Evolutionary conservation across 2,329 filamentous ascomycete genomes (phyloP).

Genomic region (Claviceps quebecensis): DNA sequence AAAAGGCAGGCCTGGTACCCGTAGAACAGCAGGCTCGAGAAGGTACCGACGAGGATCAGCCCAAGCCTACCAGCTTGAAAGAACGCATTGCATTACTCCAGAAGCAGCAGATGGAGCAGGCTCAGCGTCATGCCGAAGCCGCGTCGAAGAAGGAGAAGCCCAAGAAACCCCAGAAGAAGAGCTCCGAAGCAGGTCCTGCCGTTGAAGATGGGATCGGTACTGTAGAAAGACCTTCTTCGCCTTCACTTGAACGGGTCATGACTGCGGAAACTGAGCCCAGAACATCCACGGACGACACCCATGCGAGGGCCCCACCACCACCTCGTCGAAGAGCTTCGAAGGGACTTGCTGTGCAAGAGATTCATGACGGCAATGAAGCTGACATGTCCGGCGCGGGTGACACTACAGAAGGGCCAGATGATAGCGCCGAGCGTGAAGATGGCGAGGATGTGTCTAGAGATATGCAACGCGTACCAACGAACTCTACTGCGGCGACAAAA

Average conservation of each 20-base stretch:
- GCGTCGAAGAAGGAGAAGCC: constrained; percentile 76
- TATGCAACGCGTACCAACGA: constrained; percentile 22
- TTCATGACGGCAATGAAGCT: constrained; percentile 48
- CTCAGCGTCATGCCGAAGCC: constrained; percentile 65
- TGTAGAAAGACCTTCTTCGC: constrained; percentile 17
- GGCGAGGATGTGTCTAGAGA: constrained; percentile 44
- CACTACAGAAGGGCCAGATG: constrained; percentile 46
- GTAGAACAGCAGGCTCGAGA: constrained; percentile 26
- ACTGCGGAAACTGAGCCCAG: constrained; percentile 33
- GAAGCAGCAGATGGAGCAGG: constrained; percentile 84
- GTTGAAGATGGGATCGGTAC: constrained; percentile 15
- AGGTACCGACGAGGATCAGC: constrained; percentile 58
- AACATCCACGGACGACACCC: constrained; percentile 34
- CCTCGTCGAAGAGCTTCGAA: constrained; percentile 40
- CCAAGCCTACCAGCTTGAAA: constrained; percentile 86
- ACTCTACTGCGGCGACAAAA: constrained; percentile 28
- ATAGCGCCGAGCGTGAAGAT: constrained; percentile 58
- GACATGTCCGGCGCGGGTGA: constrained; percentile 52
- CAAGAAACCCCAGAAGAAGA: constrained; percentile 60
- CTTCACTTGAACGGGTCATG: constrained; percentile 29
- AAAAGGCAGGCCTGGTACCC: constrained; percentile 48
- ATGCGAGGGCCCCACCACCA: constrained; percentile 24
- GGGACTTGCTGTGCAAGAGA: constrained; percentile 26
- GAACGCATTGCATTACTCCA: constrained; percentile 90
- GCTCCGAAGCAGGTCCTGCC: constrained; percentile 29